Evolutionary conservation across 768 basidiomycete genomes (phyloP).

Genomic region (Agaricus subrufescens): DNA sequence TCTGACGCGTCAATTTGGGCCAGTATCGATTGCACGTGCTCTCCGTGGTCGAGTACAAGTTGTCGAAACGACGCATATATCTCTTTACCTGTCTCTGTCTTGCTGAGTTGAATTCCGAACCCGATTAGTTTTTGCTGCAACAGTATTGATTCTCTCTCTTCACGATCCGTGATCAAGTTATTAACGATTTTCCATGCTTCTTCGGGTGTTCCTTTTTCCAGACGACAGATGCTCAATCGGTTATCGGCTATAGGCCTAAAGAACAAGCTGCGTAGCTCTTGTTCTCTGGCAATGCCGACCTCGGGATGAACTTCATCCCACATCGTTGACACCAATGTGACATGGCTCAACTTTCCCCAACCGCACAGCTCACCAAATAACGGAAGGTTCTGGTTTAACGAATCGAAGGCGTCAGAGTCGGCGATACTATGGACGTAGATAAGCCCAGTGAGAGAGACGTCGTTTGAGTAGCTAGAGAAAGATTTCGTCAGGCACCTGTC

Average conservation of each 20-base stretch:
- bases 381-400: conserved; percentile 18
- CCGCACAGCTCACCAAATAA: conserved; percentile 26
- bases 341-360: conserved; percentile 19
- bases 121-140: no score
- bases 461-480: no score
- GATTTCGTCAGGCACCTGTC: no score
- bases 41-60: conserved; percentile 20
- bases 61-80: conserved; percentile 14
- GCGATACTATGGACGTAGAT: no score
- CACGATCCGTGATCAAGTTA: no score
- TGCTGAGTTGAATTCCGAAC: no score
- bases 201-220: conserved; percentile 2
- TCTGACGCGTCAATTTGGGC: not conserved
- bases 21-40: not conserved
- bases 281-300: conserved; percentile 21
- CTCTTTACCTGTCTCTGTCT: no score
- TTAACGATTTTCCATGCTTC: no score
- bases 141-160: no score
- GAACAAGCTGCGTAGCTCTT: conserved; percentile 12
- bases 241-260: conserved; percentile 21
- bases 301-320: conserved; percentile 25
- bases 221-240: conserved; percentile 21
- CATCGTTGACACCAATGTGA: conserved; percentile 34
- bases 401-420: no score
- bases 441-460: no score